phyloP scores from a whole-genome alignment of 163 green algal genomes.

The Coccomyxa subellipsoidea region DNA sequence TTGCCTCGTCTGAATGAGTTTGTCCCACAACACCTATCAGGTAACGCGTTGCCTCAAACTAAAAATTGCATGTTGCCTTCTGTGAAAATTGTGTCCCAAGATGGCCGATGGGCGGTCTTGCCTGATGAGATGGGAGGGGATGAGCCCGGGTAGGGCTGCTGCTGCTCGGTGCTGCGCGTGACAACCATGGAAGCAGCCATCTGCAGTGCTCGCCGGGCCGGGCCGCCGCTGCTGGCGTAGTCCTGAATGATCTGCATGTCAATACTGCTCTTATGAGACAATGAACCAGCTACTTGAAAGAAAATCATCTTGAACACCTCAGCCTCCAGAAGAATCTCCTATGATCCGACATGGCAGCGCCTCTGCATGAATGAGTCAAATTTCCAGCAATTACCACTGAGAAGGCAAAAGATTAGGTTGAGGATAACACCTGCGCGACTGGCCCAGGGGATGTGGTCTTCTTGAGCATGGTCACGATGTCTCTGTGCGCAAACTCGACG shows the following conservation, averaged over 20 bases:
- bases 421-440: background rate
- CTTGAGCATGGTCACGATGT: background rate
- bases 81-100: background rate
- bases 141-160: background rate
- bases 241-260: background rate
- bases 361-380: no score
- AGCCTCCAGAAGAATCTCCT: no score
- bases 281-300: no score
- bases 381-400: no score
- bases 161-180: background rate
- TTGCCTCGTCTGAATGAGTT: no score
- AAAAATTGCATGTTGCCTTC: no score
- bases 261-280: no score
- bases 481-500: conserved; percentile 41
- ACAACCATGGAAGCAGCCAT: background rate
- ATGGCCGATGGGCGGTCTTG: background rate
- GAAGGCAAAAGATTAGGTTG: no score
- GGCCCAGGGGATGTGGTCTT: background rate
- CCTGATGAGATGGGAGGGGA: background rate
- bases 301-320: no score
- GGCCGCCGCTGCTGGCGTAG: background rate
- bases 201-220: background rate
- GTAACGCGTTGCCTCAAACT: no score
- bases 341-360: no score
- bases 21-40: no score